phyloP scores from a whole-genome alignment of 2,329 filamentous ascomycete species.

The Pseudohalonectria lignicola region DNA sequence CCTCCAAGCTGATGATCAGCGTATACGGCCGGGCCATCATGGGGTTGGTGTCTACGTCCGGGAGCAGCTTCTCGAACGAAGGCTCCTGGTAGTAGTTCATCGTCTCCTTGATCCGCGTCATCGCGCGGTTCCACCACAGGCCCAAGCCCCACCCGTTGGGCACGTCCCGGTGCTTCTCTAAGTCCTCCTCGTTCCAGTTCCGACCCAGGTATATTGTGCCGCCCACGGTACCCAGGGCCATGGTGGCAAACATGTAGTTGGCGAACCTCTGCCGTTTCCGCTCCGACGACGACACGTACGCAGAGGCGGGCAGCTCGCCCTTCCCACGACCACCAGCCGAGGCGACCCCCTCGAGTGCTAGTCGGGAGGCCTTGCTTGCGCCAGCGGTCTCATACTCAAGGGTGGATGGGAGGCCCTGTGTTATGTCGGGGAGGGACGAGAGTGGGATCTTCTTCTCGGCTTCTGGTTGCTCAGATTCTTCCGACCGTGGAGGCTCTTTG shows the following conservation, averaged over 20 bases:
- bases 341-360: constrained; percentile 23
- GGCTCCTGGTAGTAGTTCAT: constrained; percentile 94
- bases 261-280: constrained; percentile 66
- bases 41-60: constrained; percentile 55
- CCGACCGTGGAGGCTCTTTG: constrained; percentile 1
- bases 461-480: constrained; percentile 3
- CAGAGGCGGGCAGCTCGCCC: constrained; percentile 61
- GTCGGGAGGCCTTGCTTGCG: constrained; percentile 23
- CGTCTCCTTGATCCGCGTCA: constrained; percentile 62
- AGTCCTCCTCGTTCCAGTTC: constrained; percentile 78
- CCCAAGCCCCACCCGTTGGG: constrained; percentile 69
- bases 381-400: constrained; percentile 62
- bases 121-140: constrained; percentile 72
- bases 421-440: constrained; percentile 75
- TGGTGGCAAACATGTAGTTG: constrained; percentile 58
- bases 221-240: constrained; percentile 43
- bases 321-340: constrained; percentile 39
- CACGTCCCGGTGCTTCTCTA: constrained; percentile 54
- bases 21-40: constrained; percentile 81
- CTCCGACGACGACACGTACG: constrained; percentile 86
- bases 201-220: constrained; percentile 69
- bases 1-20: constrained; percentile 83
- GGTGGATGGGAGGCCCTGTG: constrained; percentile 89
- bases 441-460: constrained; percentile 35
- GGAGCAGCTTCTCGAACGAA: constrained; percentile 85